A percentile compares a stretch with the other conserved stretches of the same genome.
These are phyloP conservation scores for Lasiosphaeriaceae sp. DNA, from an alignment of 495 filamentous ascomycete genomes.

Conservation along the genomic window DNA sequence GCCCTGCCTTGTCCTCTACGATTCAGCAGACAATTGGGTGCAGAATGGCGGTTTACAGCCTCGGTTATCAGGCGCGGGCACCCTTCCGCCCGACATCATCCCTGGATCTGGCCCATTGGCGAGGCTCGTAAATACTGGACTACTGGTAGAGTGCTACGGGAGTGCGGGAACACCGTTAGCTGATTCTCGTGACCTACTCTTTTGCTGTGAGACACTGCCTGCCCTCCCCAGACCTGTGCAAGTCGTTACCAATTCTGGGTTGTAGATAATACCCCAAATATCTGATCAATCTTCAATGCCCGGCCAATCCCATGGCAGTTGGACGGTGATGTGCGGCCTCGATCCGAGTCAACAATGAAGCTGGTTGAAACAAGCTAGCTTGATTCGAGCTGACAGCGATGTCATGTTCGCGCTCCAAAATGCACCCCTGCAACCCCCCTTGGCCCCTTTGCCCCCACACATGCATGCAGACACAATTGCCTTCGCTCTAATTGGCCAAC, in stretches of 20 bases:
- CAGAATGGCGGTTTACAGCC: neutral
- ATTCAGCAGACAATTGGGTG: neutral
- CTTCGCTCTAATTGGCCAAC: slow-evolving; percentile 20
- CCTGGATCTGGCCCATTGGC: too few relatives aligned
- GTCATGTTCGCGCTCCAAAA: slow-evolving; percentile 24
- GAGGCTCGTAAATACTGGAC: too few relatives aligned
- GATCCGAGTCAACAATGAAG: neutral
- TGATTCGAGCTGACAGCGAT: slow-evolving; percentile 11
- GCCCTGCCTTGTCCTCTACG: neutral
- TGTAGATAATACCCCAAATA: too few relatives aligned
- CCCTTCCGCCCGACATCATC: too few relatives aligned
- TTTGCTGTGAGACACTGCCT: too few relatives aligned
- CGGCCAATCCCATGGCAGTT: neutral
- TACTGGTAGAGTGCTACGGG: too few relatives aligned
- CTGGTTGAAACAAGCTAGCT: neutral
- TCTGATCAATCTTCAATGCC: too few relatives aligned
- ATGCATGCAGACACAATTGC: slow-evolving; percentile 23
- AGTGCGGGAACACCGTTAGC: too few relatives aligned
- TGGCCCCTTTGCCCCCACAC: slow-evolving; percentile 18
- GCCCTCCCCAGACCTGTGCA: too few relatives aligned
- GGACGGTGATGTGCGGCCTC: neutral
- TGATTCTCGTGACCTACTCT: too few relatives aligned
- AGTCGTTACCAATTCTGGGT: too few relatives aligned
- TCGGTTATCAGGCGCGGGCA: too few relatives aligned
- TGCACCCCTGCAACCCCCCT: neutral